phyloP scores from a whole-genome alignment of 768 basidiomycete genomes.

The Panellus pusillus region DNA sequence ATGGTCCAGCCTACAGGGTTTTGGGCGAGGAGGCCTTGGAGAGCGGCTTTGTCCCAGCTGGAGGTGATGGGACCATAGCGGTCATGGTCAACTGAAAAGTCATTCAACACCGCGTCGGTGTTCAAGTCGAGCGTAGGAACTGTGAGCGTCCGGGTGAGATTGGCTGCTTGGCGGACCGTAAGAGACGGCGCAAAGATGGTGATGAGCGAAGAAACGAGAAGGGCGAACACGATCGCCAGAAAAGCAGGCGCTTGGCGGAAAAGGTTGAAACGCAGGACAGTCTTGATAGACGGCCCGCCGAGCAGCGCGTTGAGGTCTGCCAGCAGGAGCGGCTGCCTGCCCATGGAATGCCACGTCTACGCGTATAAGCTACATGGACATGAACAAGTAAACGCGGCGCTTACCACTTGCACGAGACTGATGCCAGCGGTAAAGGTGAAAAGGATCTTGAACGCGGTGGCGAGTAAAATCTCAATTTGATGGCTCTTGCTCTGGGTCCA shows the following conservation, averaged over 20 bases:
- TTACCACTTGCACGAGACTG: slow-evolving; percentile 1
- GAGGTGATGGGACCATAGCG: background rate
- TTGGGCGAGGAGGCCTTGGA: background rate
- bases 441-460: slow-evolving; percentile 1
- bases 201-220: slow-evolving; percentile 4
- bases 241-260: background rate
- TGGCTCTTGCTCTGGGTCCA: slow-evolving; percentile 3
- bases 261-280: background rate
- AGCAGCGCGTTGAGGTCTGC: background rate
- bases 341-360: slow-evolving; percentile 3
- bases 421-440: background rate
- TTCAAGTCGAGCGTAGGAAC: slow-evolving; percentile 10
- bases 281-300: background rate
- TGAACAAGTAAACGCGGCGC: background rate
- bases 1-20: slow-evolving; percentile 9
- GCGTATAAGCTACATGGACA: background rate
- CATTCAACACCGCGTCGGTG: slow-evolving; percentile 2
- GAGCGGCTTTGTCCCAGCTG: slow-evolving; percentile 3
- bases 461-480: background rate
- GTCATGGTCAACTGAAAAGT: background rate
- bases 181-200: slow-evolving; percentile 14
- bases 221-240: background rate
- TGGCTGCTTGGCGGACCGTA: background rate
- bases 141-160: background rate
- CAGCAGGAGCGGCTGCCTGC: slow-evolving; percentile 1